Evolutionary conservation across 2,329 filamentous ascomycete genomes (phyloP), one percentile per base, ranked within the genome.

Genomic region (Epichloe scottii): DNA sequence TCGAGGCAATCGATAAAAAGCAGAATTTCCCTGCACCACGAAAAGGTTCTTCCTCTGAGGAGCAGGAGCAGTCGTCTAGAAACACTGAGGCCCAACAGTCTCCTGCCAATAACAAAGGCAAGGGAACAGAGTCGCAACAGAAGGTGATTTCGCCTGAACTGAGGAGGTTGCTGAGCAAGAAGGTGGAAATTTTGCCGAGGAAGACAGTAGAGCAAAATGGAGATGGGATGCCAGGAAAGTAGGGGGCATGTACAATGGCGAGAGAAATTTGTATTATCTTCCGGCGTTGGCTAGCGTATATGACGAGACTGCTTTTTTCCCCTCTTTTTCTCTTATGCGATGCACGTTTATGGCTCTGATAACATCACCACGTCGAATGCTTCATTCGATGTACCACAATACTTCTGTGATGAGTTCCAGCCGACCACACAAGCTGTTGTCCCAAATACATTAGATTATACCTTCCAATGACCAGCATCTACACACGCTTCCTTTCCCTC

Each of bases 1-100:
- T 98, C 11, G 89, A 97, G 62, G 86, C 88, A 0, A 84, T 95
- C 37, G 94, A 98, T 67, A 91, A 93, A 70, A 94, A 93, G 66
- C 76, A 84, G 48, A 89, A 87, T 61, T 94, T 95, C 59, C 89
- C 89, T 0, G 70, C 73, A 0, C 81, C 52, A 63, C 69, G 61
- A 43, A 8, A 41, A 19, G 40, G 19, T 35, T 50, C 59, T 30
- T 57, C 58, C 8, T 50, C 54, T 40, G 38, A 42, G 39, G 55
- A 30, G 49, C 38, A 44, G 41, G 55, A 26, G 49, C 39, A 37
- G 41, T 51, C 23, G 51, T 14, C 46, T 14, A 14, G 35, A n/a
- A 34, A 17, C 26, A 3, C 23, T 10, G 2, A 19, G 58, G 12
- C 45, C 57, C 8, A 38, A 38, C 8, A 46, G 49, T 30, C 51